phyloP scores from a whole-genome alignment of 495 filamentous ascomycete species.

The Letharia columbiana region DNA sequence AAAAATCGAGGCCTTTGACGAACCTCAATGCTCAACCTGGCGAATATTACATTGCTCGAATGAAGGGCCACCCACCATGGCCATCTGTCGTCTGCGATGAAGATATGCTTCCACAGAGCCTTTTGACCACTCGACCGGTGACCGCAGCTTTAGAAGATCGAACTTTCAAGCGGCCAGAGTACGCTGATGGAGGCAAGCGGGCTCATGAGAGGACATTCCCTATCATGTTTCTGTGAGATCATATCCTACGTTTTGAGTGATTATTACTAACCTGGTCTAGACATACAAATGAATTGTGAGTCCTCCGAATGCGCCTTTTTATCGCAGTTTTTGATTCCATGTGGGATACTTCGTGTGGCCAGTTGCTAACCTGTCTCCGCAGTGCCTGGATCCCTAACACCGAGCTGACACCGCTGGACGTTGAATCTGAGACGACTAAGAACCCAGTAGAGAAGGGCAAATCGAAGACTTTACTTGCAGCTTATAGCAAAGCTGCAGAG shows the following conservation, averaged over 20 bases:
- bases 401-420: conserved; percentile 62
- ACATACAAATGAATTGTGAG: conserved; percentile 91
- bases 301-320: conserved; percentile 21
- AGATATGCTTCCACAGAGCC: conserved; percentile 69
- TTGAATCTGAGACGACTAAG: conserved; percentile 48
- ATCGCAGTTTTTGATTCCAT: neutral
- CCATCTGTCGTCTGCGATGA: conserved; percentile 86
- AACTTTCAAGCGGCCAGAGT: conserved; percentile 66
- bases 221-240: conserved; percentile 68
- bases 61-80: conserved; percentile 88
- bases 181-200: conserved; percentile 73
- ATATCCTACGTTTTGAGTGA: neutral
- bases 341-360: neutral
- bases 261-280: conserved; percentile 20
- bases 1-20: conserved; percentile 63
- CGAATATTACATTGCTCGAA: conserved; percentile 74
- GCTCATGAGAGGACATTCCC: conserved; percentile 76
- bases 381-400: conserved; percentile 83
- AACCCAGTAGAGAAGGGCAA: conserved; percentile 59
- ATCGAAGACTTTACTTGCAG: conserved; percentile 61
- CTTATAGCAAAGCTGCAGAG: conserved; percentile 65
- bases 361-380: conserved; percentile 12
- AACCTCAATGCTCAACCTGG: conserved; percentile 76
- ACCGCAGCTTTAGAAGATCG: conserved; percentile 73
- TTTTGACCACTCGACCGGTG: conserved; percentile 66